phyloP scores from a whole-genome alignment of 805 yeast species.

The Saccharomycopsis synnaedendra region DNA sequence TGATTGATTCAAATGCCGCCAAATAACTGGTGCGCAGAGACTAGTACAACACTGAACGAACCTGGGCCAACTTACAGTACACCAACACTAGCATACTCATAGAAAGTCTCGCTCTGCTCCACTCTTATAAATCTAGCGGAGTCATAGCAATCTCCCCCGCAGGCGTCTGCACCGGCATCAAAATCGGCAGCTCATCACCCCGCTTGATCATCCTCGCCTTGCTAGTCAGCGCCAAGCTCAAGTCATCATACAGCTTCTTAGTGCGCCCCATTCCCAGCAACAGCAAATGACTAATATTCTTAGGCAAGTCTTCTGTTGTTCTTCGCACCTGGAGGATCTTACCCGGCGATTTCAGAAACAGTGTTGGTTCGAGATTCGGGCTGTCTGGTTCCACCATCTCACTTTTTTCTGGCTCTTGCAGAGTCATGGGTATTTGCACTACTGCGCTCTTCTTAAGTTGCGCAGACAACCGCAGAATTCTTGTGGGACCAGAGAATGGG shows the following conservation, averaged over 20 bases:
- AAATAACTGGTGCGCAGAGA: no score
- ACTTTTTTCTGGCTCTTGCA: no score
- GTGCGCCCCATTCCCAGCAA: conserved; percentile 5
- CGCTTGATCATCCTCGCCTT: not conserved
- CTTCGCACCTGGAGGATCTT: not conserved
- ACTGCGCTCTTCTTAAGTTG: conserved; percentile 8
- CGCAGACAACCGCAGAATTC: conserved; percentile 11
- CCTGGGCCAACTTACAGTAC: no score
- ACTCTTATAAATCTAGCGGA: conserved; percentile 9
- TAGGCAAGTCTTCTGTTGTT: conserved; percentile 1
- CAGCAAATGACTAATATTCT: conserved; percentile 13
- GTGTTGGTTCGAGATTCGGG: conserved; percentile 12
- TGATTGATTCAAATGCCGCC: no score
- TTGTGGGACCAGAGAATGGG: not conserved
- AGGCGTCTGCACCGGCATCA: conserved; percentile 17
- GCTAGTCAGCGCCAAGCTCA: not conserved
- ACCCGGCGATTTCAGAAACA: conserved; percentile 8
- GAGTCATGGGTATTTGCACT: no score
- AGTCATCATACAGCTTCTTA: not conserved
- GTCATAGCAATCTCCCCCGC: conserved; percentile 16
- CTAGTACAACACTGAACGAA: no score
- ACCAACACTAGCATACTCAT: no score
- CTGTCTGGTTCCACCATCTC: conserved; percentile 4
- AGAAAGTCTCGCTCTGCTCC: not conserved
- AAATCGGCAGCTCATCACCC: conserved; percentile 11